Base-by-base conservation (phyloP, 768 basidiomycete species). In the Russula ochroleuca region DNA sequence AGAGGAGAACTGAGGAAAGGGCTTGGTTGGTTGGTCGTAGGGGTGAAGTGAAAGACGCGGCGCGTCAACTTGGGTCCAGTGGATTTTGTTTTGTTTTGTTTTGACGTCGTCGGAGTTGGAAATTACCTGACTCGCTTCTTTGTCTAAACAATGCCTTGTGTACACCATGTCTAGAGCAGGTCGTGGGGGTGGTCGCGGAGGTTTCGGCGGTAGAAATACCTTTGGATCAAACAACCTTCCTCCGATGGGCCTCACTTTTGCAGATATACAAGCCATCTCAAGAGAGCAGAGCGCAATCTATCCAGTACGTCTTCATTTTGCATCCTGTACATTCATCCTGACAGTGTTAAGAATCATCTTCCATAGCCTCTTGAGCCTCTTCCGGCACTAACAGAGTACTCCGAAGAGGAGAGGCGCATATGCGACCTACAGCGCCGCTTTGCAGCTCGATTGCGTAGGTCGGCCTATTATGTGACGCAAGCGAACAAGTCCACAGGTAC, bases 211-310 rank as follows among this genome's bases (percentile, higher is more conserved):
- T 31, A 75, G 78, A 56, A 71, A 75, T 17, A 77, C 78, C 63
- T 73, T 78, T 37, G 75, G 77, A 49, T 67, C 74, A 33, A 69
- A 69, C 21, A 74, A 67, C 52, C 73, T 81, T 41, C 85, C 84
- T 3, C 88, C 90, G 0, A 89, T 91, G 85, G 91, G 92, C 21
- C 80, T 93, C 35, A 85, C 86, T 7, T 90, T 88, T 71, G 83
- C 86, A 48, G 91, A 94, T 72, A 79, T 94, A 57, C 88, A 90
- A 72, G 80, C 83, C 54, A 75, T 92, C 70, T 87, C 88, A 19
- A 79, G 87, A 62, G 92, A 92, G 73, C 86, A 80, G 61, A 86
- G 87, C 45, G 85, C 85, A 33, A 76, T 92, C 72, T 94, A 92
- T 77, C 92, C 92, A 54, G 90, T 92, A 80, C 76, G 89, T 69